Evolutionary conservation across 352 stramenopile genomes (phyloP).

Genomic region (Phytophthora sansomeana): DNA sequence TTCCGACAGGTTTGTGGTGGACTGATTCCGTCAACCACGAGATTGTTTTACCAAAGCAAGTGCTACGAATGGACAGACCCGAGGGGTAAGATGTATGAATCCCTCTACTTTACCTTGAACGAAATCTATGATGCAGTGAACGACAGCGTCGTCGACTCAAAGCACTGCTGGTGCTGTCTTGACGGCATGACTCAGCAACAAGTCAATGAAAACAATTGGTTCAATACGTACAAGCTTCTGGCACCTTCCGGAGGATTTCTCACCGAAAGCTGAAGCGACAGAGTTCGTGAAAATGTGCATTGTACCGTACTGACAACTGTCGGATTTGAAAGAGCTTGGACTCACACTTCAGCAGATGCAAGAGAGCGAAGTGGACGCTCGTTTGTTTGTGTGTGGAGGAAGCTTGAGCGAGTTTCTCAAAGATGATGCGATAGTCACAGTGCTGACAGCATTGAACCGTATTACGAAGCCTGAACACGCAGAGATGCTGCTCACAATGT

Average conservation of each 20-base stretch:
- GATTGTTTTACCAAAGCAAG: slow-evolving; percentile 18
- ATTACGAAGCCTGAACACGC: background rate
- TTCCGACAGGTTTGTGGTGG: background rate
- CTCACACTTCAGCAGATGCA: background rate
- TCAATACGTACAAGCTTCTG: too few relatives aligned
- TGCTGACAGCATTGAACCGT: background rate
- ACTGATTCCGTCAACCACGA: background rate
- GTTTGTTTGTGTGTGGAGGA: slow-evolving; percentile 17
- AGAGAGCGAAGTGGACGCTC: background rate
- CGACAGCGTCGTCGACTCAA: too few relatives aligned
- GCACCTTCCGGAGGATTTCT: too few relatives aligned
- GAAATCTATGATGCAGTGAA: background rate
- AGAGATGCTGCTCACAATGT: background rate
- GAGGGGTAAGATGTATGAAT: background rate
- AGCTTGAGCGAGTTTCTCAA: slow-evolving; percentile 10
- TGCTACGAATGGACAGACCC: slow-evolving; percentile 11
- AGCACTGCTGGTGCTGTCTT: slow-evolving; percentile 16
- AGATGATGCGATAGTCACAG: background rate
- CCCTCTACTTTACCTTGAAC: background rate
- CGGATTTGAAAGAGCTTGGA: slow-evolving; percentile 3
- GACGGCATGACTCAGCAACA: background rate
- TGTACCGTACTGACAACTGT: slow-evolving; percentile 14
- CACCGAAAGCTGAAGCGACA: too few relatives aligned
- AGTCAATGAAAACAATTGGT: too few relatives aligned
- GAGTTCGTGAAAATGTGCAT: slow-evolving; percentile 4